Evolutionary conservation across 352 stramenopile genomes (phyloP), one percentile per base, ranked within the genome.

Genomic region (Globisporangium sylvaticum): DNA sequence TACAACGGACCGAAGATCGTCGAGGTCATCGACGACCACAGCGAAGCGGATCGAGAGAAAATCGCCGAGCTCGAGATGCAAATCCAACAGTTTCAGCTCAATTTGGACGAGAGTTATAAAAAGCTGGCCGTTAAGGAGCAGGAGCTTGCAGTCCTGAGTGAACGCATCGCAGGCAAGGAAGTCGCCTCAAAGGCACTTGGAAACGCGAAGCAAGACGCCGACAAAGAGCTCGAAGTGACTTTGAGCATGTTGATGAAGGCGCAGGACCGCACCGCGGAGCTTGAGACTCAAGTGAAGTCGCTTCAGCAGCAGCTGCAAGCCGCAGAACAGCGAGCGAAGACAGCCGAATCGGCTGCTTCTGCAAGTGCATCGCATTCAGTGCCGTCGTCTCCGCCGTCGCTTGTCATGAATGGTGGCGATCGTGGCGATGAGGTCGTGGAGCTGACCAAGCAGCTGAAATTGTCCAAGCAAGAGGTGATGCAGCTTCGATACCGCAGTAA

Each of bases 401-500:
- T 66, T n/a, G 69, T 84, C 44, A 73, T 48, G 46, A 53, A 58
- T 15, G 24, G 31, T 7, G 70, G 50, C 12, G 53, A 70, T 29
- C 56, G 70, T 0, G 68, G 75, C 32, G 73, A 84, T 2, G 81
- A 90, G 32, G 46, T 91, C 48, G 69, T 71, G 0, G 85, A 94
- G 27, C 67, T 91, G 12, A 77, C 73, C 18, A 94, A 94, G 74
- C 81, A 92, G 66, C 69, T 94, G 4, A 94, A 94, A 63, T 60
- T 90, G 18, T 80, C 85, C 6, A 84, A 87, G 34, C 85, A 94
- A 53, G 85, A 94, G 58, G 83, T 90, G 14, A 94, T 94, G 85
- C 82, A 92, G 73, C 79, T 94, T 22, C 85, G 83, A 0, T 94
- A 91, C 73, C 85, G 85, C 34, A 92, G 83, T 46, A 94, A 94